Evolutionary conservation across 352 stramenopile genomes (phyloP).

Genomic region (Pythium dissimile): DNA sequence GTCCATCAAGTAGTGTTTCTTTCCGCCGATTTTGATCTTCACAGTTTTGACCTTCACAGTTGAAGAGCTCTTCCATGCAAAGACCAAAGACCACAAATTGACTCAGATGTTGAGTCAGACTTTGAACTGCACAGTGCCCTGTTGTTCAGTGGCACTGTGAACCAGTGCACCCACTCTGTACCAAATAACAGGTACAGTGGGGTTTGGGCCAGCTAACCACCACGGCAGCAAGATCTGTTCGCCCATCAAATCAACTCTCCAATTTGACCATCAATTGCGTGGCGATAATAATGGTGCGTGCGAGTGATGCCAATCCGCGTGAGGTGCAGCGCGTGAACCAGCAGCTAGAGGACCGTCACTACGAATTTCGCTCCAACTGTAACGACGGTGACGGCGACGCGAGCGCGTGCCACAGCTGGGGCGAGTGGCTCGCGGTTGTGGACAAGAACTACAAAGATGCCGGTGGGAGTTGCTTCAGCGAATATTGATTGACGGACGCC

Average conservation of each 20-base stretch:
- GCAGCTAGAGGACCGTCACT: slow-evolving; percentile 81
- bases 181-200: slow-evolving; percentile 5
- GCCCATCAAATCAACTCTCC: not conserved
- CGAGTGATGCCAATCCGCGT: slow-evolving; percentile 31
- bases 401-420: slow-evolving; percentile 85
- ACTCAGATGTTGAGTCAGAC: not conserved
- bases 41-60: too few species aligned
- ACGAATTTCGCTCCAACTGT: slow-evolving; percentile 87
- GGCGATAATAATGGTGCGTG: slow-evolving; percentile 18
- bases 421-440: slow-evolving; percentile 83
- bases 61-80: too few species aligned
- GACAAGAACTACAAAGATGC: slow-evolving; percentile 83
- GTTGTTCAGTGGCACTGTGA: too few species aligned
- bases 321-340: slow-evolving; percentile 81
- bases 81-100: not conserved
- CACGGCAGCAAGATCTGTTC: slow-evolving; percentile 1
- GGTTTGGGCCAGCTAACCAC: slow-evolving; percentile 7
- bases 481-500: not conserved
- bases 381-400: slow-evolving; percentile 75
- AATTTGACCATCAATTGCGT: not conserved
- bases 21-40: too few species aligned
- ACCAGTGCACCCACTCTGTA: too few species aligned
- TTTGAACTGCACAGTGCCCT: too few species aligned
- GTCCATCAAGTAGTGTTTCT: too few species aligned
- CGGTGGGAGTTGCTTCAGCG: slow-evolving; percentile 36